Percentiles rank a stretch among this genome's conserved stretches.
These are phyloP conservation scores for Coffea eugenioides DNA, from an alignment of 257 asterid species.

Conservation along the genomic window DNA sequence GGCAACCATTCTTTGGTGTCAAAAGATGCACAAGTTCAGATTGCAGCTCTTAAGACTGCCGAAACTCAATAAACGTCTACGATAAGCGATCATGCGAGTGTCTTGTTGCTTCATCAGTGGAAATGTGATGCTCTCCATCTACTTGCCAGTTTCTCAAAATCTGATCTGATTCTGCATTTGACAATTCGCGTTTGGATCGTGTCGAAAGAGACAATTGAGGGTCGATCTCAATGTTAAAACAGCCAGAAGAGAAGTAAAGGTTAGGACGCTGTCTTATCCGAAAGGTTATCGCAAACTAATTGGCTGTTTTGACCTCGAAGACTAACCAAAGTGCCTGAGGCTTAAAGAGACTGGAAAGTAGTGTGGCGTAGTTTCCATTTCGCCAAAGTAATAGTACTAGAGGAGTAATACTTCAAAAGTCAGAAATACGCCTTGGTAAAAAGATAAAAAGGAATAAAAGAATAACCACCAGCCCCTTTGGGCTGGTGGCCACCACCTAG, in stretches of 20 bases:
- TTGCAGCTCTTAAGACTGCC: neutral
- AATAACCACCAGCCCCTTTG: no score
- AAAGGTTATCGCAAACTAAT: no score
- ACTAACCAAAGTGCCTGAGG: neutral
- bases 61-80: neutral
- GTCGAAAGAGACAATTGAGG: neutral
- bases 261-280: no score
- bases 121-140: neutral
- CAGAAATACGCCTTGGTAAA: neutral
- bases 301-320: no score
- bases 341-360: neutral
- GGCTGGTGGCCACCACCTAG: no score
- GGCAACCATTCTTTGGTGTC: conserved; percentile 16
- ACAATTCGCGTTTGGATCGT: neutral
- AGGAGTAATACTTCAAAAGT: neutral
- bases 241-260: neutral
- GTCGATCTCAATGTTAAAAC: neutral
- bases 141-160: neutral
- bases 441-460: neutral
- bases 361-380: neutral
- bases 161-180: neutral
- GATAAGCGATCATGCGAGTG: neutral
- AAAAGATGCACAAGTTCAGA: neutral
- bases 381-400: neutral
- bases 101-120: neutral